phyloP scores from a whole-genome alignment of 805 yeast genomes.

The Wickerhamomyces bovis region DNA sequence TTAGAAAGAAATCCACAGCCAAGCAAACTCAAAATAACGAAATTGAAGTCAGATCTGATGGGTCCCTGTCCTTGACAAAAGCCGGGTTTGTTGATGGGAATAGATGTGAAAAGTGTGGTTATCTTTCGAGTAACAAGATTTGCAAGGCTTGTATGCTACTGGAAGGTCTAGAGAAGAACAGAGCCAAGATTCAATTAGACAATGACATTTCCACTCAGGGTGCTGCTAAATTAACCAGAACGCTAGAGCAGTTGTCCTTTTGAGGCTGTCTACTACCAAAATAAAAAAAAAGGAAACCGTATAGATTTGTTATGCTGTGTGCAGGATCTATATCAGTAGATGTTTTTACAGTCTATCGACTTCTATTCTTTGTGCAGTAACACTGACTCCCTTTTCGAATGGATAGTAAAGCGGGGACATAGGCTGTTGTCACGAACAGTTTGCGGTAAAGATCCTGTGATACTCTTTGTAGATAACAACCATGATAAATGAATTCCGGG shows the following conservation, averaged over 20 bases:
- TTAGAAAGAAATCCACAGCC: slow-evolving; percentile 9
- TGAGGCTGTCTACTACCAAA: slow-evolving; percentile 18
- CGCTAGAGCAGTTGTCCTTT: slow-evolving; percentile 60
- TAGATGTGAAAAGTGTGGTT: slow-evolving; percentile 85
- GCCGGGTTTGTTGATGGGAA: slow-evolving; percentile 52
- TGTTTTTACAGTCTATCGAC: no score
- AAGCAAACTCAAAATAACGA: slow-evolving; percentile 27
- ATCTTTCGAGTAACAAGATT: slow-evolving; percentile 76
- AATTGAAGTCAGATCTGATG: slow-evolving; percentile 51
- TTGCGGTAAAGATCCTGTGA: no score
- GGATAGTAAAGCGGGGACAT: no score
- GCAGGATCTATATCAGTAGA: no score
- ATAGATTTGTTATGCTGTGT: no score
- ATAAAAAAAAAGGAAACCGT: no score
- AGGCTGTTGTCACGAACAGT: no score
- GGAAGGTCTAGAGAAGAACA: slow-evolving; percentile 72
- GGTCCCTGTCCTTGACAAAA: slow-evolving; percentile 45
- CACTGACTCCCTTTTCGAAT: no score
- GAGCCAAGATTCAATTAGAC: slow-evolving; percentile 61
- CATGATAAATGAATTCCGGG: no score
- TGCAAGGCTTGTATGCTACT: slow-evolving; percentile 91
- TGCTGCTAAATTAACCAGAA: slow-evolving; percentile 55
- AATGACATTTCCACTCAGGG: slow-evolving; percentile 48
- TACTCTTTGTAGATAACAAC: no score
- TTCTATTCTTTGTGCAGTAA: no score